These are phyloP conservation scores for Fusarium sororula DNA, from an alignment of 2,329 filamentous ascomycete species.

Conservation along the genomic window DNA sequence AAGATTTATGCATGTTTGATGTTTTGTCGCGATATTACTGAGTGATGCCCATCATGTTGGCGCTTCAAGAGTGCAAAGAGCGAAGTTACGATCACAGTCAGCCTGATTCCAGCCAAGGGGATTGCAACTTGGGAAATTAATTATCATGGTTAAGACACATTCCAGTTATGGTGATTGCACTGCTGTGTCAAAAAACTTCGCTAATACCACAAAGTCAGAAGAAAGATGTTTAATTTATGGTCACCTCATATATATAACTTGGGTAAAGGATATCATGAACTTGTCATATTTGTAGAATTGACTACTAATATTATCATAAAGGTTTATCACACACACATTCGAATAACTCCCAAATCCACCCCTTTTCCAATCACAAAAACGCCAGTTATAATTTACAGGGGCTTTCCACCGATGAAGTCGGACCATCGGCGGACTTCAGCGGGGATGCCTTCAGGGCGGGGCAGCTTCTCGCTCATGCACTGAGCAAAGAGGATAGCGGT, in stretches of 20 bases:
- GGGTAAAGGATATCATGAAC: background rate
- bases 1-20: background rate
- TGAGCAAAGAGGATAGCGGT: slow-evolving; percentile 95
- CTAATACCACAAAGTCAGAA: background rate
- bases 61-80: background rate
- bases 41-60: background rate
- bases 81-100: background rate
- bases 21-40: background rate
- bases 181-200: background rate
- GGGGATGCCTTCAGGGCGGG: slow-evolving; percentile 86
- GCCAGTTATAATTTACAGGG: slow-evolving; percentile 64
- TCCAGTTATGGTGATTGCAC: background rate
- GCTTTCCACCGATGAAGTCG: slow-evolving; percentile 90
- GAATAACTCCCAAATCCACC: slow-evolving; percentile 17
- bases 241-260: background rate
- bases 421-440: slow-evolving; percentile 93
- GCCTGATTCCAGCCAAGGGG: background rate
- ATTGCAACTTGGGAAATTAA: too few relatives aligned
- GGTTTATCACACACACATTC: slow-evolving; percentile 10
- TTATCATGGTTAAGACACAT: background rate
- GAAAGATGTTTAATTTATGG: background rate
- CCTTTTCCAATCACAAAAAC: slow-evolving; percentile 37
- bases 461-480: slow-evolving; percentile 97
- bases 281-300: background rate
- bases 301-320: slow-evolving; percentile 13